These are phyloP conservation scores for Populus pruinosa DNA, from an alignment of 345 rosid genomes.

Conservation along the genomic window DNA sequence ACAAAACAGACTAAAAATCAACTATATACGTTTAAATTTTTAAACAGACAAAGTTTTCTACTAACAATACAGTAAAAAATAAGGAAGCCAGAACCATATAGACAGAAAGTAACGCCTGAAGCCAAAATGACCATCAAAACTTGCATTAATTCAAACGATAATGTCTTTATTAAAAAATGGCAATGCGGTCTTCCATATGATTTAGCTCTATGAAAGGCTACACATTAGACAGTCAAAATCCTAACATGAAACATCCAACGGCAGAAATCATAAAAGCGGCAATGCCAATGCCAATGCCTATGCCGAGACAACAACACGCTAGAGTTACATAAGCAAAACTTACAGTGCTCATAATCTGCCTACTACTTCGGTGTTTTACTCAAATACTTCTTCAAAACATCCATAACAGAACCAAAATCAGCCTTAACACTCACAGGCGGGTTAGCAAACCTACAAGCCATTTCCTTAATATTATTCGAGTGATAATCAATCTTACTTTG, in stretches of 20 bases:
- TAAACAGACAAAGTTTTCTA: neutral
- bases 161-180: neutral
- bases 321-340: neutral
- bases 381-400: slow-evolving; percentile 24
- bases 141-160: neutral
- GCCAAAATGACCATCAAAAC: neutral
- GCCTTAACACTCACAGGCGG: slow-evolving; percentile 28
- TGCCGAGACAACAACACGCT: neutral
- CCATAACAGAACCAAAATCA: slow-evolving; percentile 32
- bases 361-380: slow-evolving; percentile 14
- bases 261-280: neutral
- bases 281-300: neutral
- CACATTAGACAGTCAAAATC: neutral
- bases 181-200: neutral
- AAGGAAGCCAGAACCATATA: neutral
- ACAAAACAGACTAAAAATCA: neutral
- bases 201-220: slow-evolving; percentile 6
- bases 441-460: slow-evolving; percentile 32
- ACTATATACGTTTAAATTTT: neutral
- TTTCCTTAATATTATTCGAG: slow-evolving; percentile 24
- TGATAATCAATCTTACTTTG: slow-evolving; percentile 33
- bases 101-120: neutral
- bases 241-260: neutral
- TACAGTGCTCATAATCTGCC: neutral
- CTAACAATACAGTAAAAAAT: neutral